Evolutionary conservation across 2,329 filamentous ascomycete genomes (phyloP).

Genomic region (Akanthomyces dipterigenus): DNA sequence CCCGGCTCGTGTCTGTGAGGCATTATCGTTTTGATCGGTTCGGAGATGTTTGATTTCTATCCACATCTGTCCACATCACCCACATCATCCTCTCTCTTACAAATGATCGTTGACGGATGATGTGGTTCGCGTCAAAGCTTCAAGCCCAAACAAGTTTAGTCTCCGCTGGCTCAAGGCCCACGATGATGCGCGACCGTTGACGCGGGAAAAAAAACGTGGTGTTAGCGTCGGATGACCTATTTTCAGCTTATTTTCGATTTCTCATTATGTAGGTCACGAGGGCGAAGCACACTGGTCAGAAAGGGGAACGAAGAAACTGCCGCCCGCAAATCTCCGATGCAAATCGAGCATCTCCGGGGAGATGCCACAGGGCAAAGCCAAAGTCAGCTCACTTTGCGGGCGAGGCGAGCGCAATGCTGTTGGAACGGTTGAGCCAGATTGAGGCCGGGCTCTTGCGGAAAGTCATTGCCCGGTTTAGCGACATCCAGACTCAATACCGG

Average conservation of each 20-base stretch:
- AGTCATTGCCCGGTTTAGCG: no score
- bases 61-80: background rate
- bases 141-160: background rate
- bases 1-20: background rate
- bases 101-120: background rate
- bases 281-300: no score
- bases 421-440: background rate
- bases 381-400: slow-evolving; percentile 2
- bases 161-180: background rate
- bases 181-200: background rate
- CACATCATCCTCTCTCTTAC: background rate
- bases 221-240: background rate
- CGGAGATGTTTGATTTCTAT: background rate
- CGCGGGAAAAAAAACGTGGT: background rate
- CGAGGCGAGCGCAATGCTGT: background rate
- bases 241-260: background rate
- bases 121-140: background rate
- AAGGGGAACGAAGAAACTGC: background rate
- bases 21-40: background rate
- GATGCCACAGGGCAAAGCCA: background rate
- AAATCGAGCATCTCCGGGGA: background rate
- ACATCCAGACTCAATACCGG: no score
- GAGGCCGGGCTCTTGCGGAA: no score
- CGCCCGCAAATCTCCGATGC: slow-evolving; percentile 3
- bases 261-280: background rate